A percentile compares a stretch with the other conserved stretches of the same genome.
Conservation (phyloP, 805 yeast genomes). For the Myxozyma lipomycoides region DNA sequence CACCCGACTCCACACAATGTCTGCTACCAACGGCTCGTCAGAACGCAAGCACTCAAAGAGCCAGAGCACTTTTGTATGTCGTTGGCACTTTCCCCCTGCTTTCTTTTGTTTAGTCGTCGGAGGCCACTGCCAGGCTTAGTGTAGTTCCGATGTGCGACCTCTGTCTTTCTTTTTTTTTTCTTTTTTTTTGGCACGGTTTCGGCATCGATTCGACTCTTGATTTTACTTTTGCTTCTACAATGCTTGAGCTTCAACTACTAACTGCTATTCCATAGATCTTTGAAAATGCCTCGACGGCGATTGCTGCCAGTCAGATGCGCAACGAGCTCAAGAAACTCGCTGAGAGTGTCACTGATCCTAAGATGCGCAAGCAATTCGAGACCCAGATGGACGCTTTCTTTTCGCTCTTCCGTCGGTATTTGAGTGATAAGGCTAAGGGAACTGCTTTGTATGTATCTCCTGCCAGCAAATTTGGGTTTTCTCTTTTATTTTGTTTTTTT, state of each 20-base stretch:
- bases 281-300: constrained; percentile 89
- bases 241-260: background rate
- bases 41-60: constrained; percentile 59
- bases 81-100: too few relatives aligned
- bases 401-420: constrained; percentile 85
- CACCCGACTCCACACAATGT: constrained; percentile 1
- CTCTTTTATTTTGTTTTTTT: background rate
- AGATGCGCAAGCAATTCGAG: constrained; percentile 56
- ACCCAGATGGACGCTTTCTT: constrained; percentile 92
- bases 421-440: constrained; percentile 83
- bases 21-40: constrained; percentile 6
- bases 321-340: constrained; percentile 86
- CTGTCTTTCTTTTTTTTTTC: too few relatives aligned
- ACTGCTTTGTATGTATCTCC: constrained; percentile 47
- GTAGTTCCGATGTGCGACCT: too few relatives aligned
- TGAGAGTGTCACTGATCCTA: constrained; percentile 62
- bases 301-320: constrained; percentile 97
- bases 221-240: too few relatives aligned
- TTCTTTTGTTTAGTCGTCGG: too few relatives aligned
- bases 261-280: constrained; percentile 39
- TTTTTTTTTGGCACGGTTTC: too few relatives aligned
- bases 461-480: background rate
- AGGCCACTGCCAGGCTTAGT: too few relatives aligned
- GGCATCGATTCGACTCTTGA: too few relatives aligned
- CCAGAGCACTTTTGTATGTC: constrained; percentile 64